These are phyloP conservation scores for Fraxinus cuspidata DNA, from an alignment of 257 asterid species.

Conservation along the genomic window DNA sequence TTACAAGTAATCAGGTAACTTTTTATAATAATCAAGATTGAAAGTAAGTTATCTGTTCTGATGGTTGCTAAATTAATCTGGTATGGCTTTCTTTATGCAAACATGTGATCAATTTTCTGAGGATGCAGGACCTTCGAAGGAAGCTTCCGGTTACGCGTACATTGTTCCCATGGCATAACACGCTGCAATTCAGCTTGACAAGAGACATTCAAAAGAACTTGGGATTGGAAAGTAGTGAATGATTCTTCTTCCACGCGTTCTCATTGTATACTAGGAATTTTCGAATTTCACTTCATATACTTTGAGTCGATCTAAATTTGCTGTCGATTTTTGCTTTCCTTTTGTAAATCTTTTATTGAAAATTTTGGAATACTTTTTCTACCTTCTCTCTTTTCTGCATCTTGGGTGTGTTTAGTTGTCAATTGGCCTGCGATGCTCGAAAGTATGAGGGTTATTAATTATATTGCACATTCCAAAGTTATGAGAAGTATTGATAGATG, in stretches of 20 bases:
- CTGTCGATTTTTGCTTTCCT: slow-evolving; percentile 15
- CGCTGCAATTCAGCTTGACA: slow-evolving; percentile 82
- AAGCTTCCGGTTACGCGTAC: slow-evolving; percentile 98
- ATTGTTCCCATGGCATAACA: slow-evolving; percentile 92
- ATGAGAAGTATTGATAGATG: not conserved
- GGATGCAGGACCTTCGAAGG: slow-evolving; percentile 84
- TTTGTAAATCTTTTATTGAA: slow-evolving; percentile 13
- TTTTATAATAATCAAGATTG: not conserved
- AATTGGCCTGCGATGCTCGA: not conserved
- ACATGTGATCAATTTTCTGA: slow-evolving; percentile 1
- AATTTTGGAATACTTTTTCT: slow-evolving; percentile 14
- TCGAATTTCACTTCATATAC: slow-evolving; percentile 14
- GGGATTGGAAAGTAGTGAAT: slow-evolving; percentile 65
- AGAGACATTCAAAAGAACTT: slow-evolving; percentile 79
- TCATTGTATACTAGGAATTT: slow-evolving; percentile 25
- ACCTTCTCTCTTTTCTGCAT: not conserved
- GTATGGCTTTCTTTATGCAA: not conserved
- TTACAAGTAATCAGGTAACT: not conserved
- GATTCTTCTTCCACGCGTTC: slow-evolving; percentile 21
- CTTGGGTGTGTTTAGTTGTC: not conserved
- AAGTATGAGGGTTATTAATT: not conserved
- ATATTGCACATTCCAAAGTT: not conserved
- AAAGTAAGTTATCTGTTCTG: not conserved
- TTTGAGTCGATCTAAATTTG: not conserved
- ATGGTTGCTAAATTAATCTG: not conserved